Evolutionary conservation across 108 stramenopile species (phyloP), one percentile per base, ranked within the genome.

Genomic region (Nitzschia sp.): DNA sequence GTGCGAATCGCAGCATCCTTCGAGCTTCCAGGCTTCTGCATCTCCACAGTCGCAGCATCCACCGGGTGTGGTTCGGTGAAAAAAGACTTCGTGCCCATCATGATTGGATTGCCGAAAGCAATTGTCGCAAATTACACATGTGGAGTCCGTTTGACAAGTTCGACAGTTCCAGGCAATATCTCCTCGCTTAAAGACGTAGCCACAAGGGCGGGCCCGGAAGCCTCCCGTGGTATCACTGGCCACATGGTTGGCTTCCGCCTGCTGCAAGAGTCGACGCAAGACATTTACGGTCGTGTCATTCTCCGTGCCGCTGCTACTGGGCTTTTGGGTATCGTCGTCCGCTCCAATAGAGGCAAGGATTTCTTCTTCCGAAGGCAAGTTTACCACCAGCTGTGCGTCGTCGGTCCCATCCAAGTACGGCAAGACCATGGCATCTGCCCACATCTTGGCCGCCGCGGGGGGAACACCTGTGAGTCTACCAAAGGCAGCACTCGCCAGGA

Each of bases 1-100:
- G 76, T 99, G 98, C 21, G 53, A 19, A 17, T 58, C 45, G 78
- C 98, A 99, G 76, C 95, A 96, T 16, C 98, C 97, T 53, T 81
- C 83, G 6, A 79, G 71, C 22, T 80, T 81, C 98, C 98, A 99
- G 17, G 98, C 97, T 72, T 99, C 98, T 2, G 80, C 65, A 75
- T 99, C 98, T n/a, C 98, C 98, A 66, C 98, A 99, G 83, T 99
- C 98, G 63, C 98, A 99, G 77, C 98, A 99, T 45, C 98, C 98
- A 19, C 97, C 97, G 15, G 97, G 97, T 21, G 78, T 84, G 27
- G 98, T 97, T 38, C 94, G 83, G 75, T 99, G 97, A 76, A 99
- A 99, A 56, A 89, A 94, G 38, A 99, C 98, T 72, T 99, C 95
- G 69, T 99, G 97, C 2, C 97, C 97, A 19, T 85, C 81, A 71